Conservation (phyloP, 2,329 filamentous ascomycete genomes). For the Teratosphaeria gauchensis region DNA sequence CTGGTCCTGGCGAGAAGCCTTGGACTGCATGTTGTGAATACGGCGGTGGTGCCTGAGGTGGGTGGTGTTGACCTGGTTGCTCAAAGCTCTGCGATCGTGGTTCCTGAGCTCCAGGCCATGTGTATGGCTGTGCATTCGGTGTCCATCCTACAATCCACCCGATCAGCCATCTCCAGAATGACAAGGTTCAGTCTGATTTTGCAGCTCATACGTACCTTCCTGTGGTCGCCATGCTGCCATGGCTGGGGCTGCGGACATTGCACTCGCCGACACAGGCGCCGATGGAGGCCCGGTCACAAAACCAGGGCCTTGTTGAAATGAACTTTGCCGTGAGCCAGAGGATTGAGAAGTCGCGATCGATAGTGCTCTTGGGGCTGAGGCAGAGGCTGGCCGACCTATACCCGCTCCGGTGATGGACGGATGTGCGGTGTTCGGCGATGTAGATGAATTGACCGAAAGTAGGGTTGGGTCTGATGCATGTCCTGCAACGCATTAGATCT, state of each 20-base stretch:
- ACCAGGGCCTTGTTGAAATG: conserved; percentile 17
- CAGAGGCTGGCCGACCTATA: conserved; percentile 17
- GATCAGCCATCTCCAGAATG: conserved; percentile 10
- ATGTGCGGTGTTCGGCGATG: conserved; percentile 14
- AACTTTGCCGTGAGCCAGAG: conserved; percentile 16
- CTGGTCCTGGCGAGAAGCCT: conserved; percentile 4
- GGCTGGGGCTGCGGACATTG: conserved; percentile 8
- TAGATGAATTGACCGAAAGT: conserved; percentile 11
- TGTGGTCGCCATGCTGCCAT: conserved; percentile 22
- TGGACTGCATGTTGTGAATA: conserved; percentile 8
- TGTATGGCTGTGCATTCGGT: conserved; percentile 12
- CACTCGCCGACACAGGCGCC: conserved; percentile 6
- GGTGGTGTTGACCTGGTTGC: conserved; percentile 1
- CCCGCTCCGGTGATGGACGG: conserved; percentile 11
- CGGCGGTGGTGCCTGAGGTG: conserved; percentile 2
- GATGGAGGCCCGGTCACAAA: conserved; percentile 9
- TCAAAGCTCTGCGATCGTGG: conserved; percentile 16
- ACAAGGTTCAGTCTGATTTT: conserved; percentile 5
- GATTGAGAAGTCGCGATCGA: conserved; percentile 16
- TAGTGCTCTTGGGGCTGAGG: conserved; percentile 18
- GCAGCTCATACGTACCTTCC: conserved; percentile 12
- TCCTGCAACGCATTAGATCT: conserved; percentile 12
- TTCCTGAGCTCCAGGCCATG: conserved; percentile 15
- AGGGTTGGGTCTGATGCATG: conserved; percentile 10
- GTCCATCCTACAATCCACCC: conserved; percentile 11